These are phyloP conservation scores for Chimonanthus salicifolius DNA, from an alignment of 164 flowering plant genomes.

Conservation along the genomic window DNA sequence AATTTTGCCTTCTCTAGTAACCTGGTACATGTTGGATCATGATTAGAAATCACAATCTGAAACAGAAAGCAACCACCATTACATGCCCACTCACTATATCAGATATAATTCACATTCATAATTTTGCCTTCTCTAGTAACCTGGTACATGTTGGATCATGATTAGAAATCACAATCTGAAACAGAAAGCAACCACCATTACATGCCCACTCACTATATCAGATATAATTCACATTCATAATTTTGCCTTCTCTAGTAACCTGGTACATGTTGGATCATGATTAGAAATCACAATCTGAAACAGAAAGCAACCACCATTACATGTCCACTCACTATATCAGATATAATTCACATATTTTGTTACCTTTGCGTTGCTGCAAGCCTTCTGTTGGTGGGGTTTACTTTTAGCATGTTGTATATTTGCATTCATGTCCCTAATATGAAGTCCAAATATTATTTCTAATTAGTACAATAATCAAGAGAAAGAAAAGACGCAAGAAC, in stretches of 20 bases:
- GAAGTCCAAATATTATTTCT: not conserved
- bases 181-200: not conserved
- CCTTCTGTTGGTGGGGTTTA: conserved; percentile 16
- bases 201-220: not conserved
- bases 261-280: conserved; percentile 16
- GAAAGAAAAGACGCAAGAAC: not conserved
- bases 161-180: not conserved
- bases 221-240: too few relatives aligned
- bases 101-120: too few relatives aligned
- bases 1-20: conserved; percentile 15
- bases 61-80: not conserved
- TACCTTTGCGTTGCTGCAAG: conserved; percentile 28
- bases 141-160: conserved; percentile 22
- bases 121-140: conserved; percentile 18
- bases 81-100: not conserved
- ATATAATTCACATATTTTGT: not conserved
- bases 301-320: not conserved
- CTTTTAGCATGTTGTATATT: conserved; percentile 15
- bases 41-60: not conserved
- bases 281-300: not conserved
- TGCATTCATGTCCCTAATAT: conserved; percentile 28
- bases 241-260: conserved; percentile 24
- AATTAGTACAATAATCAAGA: not conserved
- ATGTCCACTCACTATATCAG: not conserved
- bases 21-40: conserved; percentile 25